phyloP scores from a whole-genome alignment of 306 rosid genomes.

The Ormosia semicastrata region DNA sequence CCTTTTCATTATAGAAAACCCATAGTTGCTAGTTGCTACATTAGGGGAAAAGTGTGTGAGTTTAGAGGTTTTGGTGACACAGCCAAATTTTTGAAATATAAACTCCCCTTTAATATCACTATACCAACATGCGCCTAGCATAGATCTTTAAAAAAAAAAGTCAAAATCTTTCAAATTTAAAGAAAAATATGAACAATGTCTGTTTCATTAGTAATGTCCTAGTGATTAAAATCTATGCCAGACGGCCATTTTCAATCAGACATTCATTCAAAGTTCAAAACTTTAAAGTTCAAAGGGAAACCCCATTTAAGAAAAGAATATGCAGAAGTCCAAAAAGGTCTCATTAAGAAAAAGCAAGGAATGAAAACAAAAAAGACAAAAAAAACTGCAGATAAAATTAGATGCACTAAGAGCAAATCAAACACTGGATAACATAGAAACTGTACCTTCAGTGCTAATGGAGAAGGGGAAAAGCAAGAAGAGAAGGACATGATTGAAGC shows the following conservation, averaged over 20 bases:
- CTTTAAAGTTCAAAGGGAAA: not conserved
- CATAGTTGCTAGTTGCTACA: not conserved
- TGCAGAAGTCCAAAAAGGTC: not conserved
- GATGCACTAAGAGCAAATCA: constrained; percentile 16
- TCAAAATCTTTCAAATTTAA: constrained; percentile 19
- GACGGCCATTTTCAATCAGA: constrained; percentile 20
- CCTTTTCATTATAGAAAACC: not conserved
- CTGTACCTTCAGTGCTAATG: constrained; percentile 56
- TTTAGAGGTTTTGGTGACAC: constrained; percentile 2
- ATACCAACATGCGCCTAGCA: not conserved
- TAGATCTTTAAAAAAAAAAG: constrained; percentile 11
- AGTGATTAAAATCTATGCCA: constrained; percentile 12
- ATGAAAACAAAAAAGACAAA: not conserved
- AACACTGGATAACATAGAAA: constrained; percentile 1
- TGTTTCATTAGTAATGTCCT: constrained; percentile 3
- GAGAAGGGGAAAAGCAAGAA: constrained; percentile 47
- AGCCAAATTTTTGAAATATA: not conserved
- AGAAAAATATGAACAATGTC: not conserved
- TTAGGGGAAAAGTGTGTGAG: not conserved
- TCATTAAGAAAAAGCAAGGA: not conserved
- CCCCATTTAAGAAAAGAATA: not conserved
- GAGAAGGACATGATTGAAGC: constrained; percentile 55
- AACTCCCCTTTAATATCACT: not conserved
- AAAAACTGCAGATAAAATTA: constrained; percentile 7
- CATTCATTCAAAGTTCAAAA: constrained; percentile 7